These are phyloP conservation scores for Aeschynomene evenia DNA, from an alignment of 306 rosid genomes.

Conservation along the genomic window DNA sequence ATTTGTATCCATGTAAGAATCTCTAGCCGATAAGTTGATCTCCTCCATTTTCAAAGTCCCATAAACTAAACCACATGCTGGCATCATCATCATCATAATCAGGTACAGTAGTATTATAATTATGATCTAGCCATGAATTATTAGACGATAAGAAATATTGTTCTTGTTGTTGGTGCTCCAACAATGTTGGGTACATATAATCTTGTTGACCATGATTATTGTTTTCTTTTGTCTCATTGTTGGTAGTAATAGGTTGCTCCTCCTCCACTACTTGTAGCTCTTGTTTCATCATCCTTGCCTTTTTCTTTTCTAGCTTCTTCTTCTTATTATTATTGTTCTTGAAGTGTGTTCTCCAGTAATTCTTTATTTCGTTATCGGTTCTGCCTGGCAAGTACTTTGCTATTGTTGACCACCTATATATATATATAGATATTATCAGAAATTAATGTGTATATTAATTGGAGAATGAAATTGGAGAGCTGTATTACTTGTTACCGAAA, in stretches of 20 bases:
- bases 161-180: conserved; percentile 34
- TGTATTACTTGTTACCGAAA: conserved; percentile 68
- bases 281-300: conserved; percentile 26
- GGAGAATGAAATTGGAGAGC: not conserved
- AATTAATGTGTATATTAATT: not conserved
- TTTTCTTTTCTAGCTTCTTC: conserved; percentile 42
- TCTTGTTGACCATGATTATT: not conserved
- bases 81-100: too few species aligned
- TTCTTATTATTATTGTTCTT: conserved; percentile 41
- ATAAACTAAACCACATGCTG: conserved; percentile 39
- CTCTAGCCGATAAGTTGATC: not conserved
- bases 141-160: not conserved
- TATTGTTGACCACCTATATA: conserved; percentile 71
- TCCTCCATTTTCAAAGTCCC: conserved; percentile 66
- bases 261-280: not conserved
- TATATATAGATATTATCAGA: not conserved
- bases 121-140: conserved; percentile 36
- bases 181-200: not conserved
- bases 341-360: conserved; percentile 78
- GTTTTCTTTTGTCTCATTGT: conserved; percentile 6
- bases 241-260: too few species aligned
- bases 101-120: too few species aligned
- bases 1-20: too few species aligned
- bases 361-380: conserved; percentile 77
- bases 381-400: conserved; percentile 79